Conservation (phyloP, 2,329 filamentous ascomycete species). For the Arthrobotrys iridis region DNA sequence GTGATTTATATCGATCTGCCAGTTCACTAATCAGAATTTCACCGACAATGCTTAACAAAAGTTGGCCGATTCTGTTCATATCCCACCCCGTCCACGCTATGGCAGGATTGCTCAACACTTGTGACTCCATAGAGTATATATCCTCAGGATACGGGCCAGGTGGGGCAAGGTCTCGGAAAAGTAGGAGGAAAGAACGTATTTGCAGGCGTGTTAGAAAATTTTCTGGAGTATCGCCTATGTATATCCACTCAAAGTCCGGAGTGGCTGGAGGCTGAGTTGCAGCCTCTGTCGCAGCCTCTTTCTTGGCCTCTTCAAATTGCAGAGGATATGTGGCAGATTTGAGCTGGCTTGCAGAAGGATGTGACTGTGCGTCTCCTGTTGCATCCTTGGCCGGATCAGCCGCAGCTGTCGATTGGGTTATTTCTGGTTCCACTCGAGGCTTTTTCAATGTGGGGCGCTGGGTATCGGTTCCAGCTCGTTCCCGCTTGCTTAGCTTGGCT, state of each 20-base stretch:
- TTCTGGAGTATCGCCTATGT: conserved; percentile 20
- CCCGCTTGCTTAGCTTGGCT: conserved; percentile 21
- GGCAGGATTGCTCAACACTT: conserved; percentile 42
- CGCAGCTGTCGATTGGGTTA: conserved; percentile 20
- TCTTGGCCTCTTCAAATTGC: background rate
- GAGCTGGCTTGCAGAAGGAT: conserved; percentile 22
- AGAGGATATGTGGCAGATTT: conserved; percentile 13
- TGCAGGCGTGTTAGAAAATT: conserved; percentile 35
- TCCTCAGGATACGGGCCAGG: background rate
- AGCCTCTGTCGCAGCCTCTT: background rate
- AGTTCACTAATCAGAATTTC: background rate
- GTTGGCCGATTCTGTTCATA: conserved; percentile 25
- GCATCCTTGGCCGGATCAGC: conserved; percentile 39
- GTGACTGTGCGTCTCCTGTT: conserved; percentile 17
- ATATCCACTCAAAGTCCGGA: conserved; percentile 43
- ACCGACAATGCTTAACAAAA: conserved; percentile 33
- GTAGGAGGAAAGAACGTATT: conserved; percentile 24
- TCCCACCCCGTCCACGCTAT: conserved; percentile 21
- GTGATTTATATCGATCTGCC: background rate
- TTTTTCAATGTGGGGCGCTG: conserved; percentile 19
- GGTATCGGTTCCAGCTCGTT: conserved; percentile 8
- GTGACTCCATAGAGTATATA: conserved; percentile 22
- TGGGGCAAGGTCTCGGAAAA: conserved; percentile 34
- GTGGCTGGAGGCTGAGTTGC: background rate
- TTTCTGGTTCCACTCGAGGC: conserved; percentile 19